Conservation (phyloP, 371 early-diverging fungal genomes). For the Mucor plumbeus region DNA sequence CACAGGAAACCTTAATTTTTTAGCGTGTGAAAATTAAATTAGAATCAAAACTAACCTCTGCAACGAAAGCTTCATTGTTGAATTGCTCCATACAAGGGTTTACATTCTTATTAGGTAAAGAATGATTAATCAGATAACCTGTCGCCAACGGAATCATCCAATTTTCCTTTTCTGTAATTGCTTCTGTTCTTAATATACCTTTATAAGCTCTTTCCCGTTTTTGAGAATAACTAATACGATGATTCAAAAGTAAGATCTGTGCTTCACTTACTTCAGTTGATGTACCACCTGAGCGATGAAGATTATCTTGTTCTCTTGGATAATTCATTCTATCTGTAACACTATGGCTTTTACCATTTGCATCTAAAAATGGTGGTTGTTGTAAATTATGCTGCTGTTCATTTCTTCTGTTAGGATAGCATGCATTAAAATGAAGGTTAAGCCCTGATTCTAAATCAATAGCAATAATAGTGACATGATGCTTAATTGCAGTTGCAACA, state of each 20-base stretch:
- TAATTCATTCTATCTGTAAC: neutral
- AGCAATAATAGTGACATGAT: slow-evolving; percentile 35
- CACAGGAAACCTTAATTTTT: neutral
- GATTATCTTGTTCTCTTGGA: neutral
- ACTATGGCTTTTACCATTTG: neutral
- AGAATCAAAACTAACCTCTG: slow-evolving; percentile 32
- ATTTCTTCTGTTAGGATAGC: slow-evolving; percentile 13
- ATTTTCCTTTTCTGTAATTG: slow-evolving; percentile 23
- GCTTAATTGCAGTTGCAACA: neutral
- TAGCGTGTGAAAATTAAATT: neutral
- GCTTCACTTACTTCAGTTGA: slow-evolving; percentile 16
- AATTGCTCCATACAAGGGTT: slow-evolving; percentile 38
- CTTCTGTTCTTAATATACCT: slow-evolving; percentile 22
- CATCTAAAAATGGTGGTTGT: slow-evolving; percentile 11
- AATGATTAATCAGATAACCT: slow-evolving; percentile 47
- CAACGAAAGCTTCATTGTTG: slow-evolving; percentile 25
- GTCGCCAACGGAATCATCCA: slow-evolving; percentile 52
- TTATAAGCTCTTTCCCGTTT: slow-evolving; percentile 32
- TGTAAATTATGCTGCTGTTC: slow-evolving; percentile 12
- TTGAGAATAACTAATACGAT: slow-evolving; percentile 45
- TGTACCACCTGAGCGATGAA: neutral
- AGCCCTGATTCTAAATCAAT: slow-evolving; percentile 49
- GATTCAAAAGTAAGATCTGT: slow-evolving; percentile 47
- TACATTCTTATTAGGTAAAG: slow-evolving; percentile 32
- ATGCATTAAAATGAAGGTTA: slow-evolving; percentile 32